phyloP scores from a whole-genome alignment of 805 yeast species.

The Clavispora fructus region DNA sequence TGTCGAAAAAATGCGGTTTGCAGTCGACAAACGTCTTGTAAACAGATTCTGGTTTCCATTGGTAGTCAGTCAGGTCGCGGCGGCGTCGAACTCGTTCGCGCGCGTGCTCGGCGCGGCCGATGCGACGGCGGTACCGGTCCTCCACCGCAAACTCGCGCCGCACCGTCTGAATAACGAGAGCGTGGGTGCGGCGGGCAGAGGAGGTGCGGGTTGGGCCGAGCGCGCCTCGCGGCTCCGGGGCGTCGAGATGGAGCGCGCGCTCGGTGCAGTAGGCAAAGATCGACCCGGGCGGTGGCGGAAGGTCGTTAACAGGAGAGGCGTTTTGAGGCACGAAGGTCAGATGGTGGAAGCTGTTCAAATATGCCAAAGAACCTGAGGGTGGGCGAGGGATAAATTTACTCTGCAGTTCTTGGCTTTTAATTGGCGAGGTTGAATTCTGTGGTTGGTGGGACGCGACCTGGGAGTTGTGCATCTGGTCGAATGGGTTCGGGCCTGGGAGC shows the following conservation, averaged over 20 bases:
- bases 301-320: background rate
- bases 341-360: background rate
- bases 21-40: constrained; percentile 14
- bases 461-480: background rate
- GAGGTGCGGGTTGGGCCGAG: background rate
- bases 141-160: constrained; percentile 11
- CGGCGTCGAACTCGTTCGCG: constrained; percentile 5
- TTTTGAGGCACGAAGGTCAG: background rate
- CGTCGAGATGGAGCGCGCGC: background rate
- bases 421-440: no score
- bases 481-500: background rate
- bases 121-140: constrained; percentile 5
- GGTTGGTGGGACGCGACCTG: no score
- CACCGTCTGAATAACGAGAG: constrained; percentile 3
- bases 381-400: no score
- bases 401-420: no score
- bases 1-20: constrained; percentile 23
- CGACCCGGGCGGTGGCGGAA: constrained; percentile 1
- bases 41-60: constrained; percentile 17
- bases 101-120: background rate
- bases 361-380: background rate
- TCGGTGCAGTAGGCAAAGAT: background rate
- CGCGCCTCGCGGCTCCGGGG: background rate
- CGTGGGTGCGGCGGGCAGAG: background rate
- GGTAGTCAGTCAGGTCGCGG: constrained; percentile 11